Conservation (phyloP, 371 early-diverging fungal species). For the Mucor racemosus region DNA sequence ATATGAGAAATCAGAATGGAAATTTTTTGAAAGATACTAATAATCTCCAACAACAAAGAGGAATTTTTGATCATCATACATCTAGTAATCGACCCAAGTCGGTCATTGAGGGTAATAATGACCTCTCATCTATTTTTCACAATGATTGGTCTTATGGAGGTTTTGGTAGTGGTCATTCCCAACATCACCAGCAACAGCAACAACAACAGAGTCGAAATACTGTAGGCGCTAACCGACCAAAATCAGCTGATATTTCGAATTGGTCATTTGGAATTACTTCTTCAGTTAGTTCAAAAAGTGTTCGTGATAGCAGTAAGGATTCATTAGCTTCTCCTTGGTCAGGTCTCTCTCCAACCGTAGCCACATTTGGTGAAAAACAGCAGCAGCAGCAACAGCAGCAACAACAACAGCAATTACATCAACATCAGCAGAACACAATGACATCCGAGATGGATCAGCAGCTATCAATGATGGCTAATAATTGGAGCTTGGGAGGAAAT, state of each 20-base stretch:
- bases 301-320: conserved; percentile 10
- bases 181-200: background rate
- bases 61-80: conserved; percentile 9
- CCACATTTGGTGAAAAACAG: conserved; percentile 35
- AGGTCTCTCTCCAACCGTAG: conserved; percentile 50
- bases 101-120: conserved; percentile 41
- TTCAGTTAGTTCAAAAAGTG: conserved; percentile 16
- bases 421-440: background rate
- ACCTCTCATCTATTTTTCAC: conserved; percentile 51
- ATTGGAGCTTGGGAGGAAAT: background rate
- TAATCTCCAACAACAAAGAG: background rate
- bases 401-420: background rate
- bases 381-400: background rate
- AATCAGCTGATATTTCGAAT: conserved; percentile 65
- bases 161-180: background rate
- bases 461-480: conserved; percentile 24
- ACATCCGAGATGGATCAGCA: conserved; percentile 22
- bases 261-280: conserved; percentile 53
- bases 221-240: conserved; percentile 42
- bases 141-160: conserved; percentile 34
- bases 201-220: conserved; percentile 5
- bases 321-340: conserved; percentile 17
- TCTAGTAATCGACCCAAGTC: conserved; percentile 42
- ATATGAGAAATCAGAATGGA: conserved; percentile 13
- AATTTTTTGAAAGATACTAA: background rate